Conservation (phyloP, 208 protist species). For the Leishmania lainsoni region DNA sequence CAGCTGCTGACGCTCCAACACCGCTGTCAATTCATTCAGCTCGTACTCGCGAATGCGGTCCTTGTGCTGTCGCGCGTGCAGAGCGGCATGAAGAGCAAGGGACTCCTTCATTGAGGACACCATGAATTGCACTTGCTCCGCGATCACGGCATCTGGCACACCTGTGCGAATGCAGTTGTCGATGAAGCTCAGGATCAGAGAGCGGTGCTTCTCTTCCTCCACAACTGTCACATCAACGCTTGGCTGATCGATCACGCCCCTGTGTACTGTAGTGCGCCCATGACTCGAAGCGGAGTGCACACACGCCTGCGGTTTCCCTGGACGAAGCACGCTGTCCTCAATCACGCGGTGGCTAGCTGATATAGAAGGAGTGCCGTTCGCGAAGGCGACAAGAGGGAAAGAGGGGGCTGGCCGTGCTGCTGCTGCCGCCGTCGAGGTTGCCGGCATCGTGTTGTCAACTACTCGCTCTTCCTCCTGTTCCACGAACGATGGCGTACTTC, state of each 20-base stretch:
- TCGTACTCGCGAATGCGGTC: conserved; percentile 64
- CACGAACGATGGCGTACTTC: background rate
- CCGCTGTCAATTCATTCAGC: conserved; percentile 50
- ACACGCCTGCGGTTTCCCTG: background rate
- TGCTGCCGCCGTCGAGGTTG: background rate
- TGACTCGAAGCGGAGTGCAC: background rate
- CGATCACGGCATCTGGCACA: conserved; percentile 73
- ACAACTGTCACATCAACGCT: background rate
- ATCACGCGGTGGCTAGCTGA: background rate
- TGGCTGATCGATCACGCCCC: background rate
- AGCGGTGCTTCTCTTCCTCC: conserved; percentile 27
- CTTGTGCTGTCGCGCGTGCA: conserved; percentile 60
- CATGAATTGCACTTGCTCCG: conserved; percentile 79
- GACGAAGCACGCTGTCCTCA: conserved; percentile 12
- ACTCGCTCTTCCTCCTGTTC: background rate
- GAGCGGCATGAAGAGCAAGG: conserved; percentile 54
- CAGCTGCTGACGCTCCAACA: conserved; percentile 58
- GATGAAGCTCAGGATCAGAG: conserved; percentile 72
- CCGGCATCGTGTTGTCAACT: background rate
- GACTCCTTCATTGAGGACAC: conserved; percentile 72
- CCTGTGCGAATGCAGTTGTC: conserved; percentile 58
- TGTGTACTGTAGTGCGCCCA: background rate
- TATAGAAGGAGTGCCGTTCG: background rate
- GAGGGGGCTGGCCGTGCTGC: background rate
- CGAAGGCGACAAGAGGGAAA: background rate